Conservation (phyloP, 2,329 filamentous ascomycete genomes). For the Cladosporium sphaerospermum region DNA sequence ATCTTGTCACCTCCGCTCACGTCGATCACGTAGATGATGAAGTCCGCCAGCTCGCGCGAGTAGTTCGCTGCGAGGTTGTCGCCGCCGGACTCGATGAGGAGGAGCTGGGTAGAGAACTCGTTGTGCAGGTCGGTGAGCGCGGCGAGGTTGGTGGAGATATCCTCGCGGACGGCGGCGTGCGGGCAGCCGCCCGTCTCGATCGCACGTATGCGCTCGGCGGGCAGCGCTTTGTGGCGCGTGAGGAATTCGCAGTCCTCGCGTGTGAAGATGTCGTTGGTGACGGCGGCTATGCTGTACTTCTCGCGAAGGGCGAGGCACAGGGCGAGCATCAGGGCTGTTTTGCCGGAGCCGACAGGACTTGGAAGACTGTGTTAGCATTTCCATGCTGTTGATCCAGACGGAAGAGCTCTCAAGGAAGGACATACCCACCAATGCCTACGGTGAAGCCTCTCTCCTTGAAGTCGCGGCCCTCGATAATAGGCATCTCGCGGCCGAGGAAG, state of each 20-base stretch:
- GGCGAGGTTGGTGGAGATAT: conserved; percentile 88
- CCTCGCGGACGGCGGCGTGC: conserved; percentile 93
- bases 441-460: conserved; percentile 91
- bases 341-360: conserved; percentile 92
- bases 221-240: conserved; percentile 75
- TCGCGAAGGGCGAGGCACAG: conserved; percentile 79
- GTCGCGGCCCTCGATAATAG: conserved; percentile 77
- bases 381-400: background rate
- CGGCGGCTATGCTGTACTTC: conserved; percentile 80
- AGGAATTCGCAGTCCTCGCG: conserved; percentile 97
- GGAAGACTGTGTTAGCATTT: background rate
- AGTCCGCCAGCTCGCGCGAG: conserved; percentile 88
- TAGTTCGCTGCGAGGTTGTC: conserved; percentile 98
- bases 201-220: conserved; percentile 76
- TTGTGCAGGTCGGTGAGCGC: conserved; percentile 83
- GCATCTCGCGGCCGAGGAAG: conserved; percentile 85
- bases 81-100: conserved; percentile 91
- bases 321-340: conserved; percentile 92
- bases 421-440: conserved; percentile 93
- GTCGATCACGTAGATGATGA: conserved; percentile 98
- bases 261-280: conserved; percentile 99
- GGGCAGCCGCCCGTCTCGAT: conserved; percentile 98
- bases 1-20: conserved; percentile 96
- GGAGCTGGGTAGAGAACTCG: conserved; percentile 71
- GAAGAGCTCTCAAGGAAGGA: conserved; percentile 10